Conservation (phyloP, 1,284 basidiomycete species). For the Nidula niveotomentosa region DNA sequence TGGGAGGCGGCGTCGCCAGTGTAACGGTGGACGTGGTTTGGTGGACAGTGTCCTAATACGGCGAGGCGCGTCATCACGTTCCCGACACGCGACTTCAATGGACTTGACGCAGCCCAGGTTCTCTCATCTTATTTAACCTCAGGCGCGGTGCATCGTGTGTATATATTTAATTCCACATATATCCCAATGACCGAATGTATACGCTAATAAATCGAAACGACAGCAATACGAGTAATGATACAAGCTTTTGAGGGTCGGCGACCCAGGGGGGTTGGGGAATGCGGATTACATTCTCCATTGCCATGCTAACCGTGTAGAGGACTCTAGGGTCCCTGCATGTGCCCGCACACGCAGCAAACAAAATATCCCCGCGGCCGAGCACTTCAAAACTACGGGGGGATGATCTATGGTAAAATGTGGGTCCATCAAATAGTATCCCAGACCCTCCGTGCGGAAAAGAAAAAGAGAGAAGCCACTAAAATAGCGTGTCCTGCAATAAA, state of each 20-base stretch:
- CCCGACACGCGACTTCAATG: too few relatives aligned
- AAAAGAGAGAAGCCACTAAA: constrained; percentile 36
- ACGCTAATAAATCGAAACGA: background rate
- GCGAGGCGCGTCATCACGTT: background rate
- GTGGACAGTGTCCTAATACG: background rate
- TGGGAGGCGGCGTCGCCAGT: background rate
- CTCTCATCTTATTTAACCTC: too few relatives aligned
- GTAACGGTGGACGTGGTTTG: background rate
- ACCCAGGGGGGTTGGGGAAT: background rate
- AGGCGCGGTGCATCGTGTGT: too few relatives aligned
- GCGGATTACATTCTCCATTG: background rate
- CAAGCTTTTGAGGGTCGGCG: background rate
- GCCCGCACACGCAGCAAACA: constrained; percentile 2
- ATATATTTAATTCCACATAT: background rate
- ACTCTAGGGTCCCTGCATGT: constrained; percentile 7
- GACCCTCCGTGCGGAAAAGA: constrained; percentile 13
- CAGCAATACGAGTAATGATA: background rate
- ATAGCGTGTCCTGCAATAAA: constrained; percentile 63
- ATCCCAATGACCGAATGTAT: background rate
- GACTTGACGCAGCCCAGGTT: too few relatives aligned
- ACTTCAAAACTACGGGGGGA: constrained; percentile 35
- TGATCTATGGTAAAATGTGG: constrained; percentile 6
- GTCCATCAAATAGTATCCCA: constrained; percentile 9
- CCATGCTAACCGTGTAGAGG: background rate
- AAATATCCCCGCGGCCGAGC: constrained; percentile 28